Evolutionary conservation across 2,329 filamentous ascomycete species (phyloP).

Genomic region (Chrysoporthe deuterocubensis): DNA sequence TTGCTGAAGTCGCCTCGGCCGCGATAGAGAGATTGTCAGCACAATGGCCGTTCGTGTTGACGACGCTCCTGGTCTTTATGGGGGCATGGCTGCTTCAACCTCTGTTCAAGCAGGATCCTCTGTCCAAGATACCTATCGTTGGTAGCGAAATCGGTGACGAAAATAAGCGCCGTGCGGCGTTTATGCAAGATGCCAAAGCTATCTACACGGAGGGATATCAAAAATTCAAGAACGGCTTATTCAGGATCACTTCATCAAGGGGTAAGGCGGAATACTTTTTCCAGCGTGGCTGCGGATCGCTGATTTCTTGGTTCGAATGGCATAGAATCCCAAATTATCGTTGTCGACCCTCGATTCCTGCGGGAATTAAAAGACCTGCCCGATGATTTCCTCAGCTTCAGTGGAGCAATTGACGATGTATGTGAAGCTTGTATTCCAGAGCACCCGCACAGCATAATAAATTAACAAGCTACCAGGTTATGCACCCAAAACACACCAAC

Average conservation of each 20-base stretch:
- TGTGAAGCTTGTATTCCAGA: not conserved
- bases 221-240: constrained; percentile 30
- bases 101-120: constrained; percentile 26
- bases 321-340: constrained; percentile 18
- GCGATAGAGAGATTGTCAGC: constrained; percentile 9
- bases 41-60: constrained; percentile 21
- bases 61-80: constrained; percentile 18
- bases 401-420: constrained; percentile 23
- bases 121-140: constrained; percentile 34
- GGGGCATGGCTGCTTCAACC: constrained; percentile 21
- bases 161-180: constrained; percentile 36
- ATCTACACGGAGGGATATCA: constrained; percentile 38
- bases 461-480: constrained; percentile 11
- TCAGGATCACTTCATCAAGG: constrained; percentile 22
- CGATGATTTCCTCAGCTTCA: constrained; percentile 22
- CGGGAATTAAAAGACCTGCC: constrained; percentile 25
- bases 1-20: constrained; percentile 12
- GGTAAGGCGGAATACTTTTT: not conserved
- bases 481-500: constrained; percentile 26
- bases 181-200: constrained; percentile 30
- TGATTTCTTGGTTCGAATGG: not conserved
- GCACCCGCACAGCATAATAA: not conserved
- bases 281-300: not conserved
- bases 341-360: constrained; percentile 18
- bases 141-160: constrained; percentile 35